Percentiles rank a stretch among this genome's conserved stretches.
phyloP scores from a whole-genome alignment of 495 filamentous ascomycete species.

The Geopyxis carbonaria region DNA sequence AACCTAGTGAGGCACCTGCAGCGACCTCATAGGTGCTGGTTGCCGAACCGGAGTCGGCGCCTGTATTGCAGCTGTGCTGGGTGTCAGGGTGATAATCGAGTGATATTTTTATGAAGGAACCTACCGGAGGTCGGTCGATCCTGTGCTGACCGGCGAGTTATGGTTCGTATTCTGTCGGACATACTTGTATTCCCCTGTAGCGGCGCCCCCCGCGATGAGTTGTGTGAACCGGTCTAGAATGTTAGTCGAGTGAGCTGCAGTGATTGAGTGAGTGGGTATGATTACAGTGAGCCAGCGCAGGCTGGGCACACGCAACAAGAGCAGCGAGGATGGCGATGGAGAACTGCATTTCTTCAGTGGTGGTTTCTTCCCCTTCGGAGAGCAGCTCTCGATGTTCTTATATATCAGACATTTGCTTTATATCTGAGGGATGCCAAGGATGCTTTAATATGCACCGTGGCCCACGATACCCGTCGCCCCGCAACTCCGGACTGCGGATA shows the following conservation, averaged over 20 bases:
- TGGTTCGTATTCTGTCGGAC: conserved; percentile 27
- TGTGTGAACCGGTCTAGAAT: conserved; percentile 18
- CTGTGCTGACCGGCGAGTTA: conserved; percentile 29
- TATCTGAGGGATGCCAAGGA: no score
- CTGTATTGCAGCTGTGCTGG: conserved; percentile 35
- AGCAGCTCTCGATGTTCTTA: no score
- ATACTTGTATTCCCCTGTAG: conserved; percentile 17
- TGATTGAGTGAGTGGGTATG: not conserved
- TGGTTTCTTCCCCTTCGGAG: no score
- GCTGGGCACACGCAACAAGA: conserved; percentile 10
- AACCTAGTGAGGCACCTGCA: conserved; percentile 33
- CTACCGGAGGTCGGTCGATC: conserved; percentile 32
- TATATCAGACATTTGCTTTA: no score
- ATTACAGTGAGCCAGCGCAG: conserved; percentile 11
- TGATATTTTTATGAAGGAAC: no score
- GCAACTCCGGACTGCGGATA: no score
- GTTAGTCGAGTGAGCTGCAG: not conserved
- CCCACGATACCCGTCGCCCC: no score
- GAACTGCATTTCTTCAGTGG: conserved; percentile 20
- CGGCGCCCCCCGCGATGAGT: conserved; percentile 14
- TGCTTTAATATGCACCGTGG: no score
- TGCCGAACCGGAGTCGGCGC: conserved; percentile 25
- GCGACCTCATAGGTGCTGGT: conserved; percentile 28
- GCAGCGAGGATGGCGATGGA: conserved; percentile 6
- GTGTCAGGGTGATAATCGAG: no score